A percentile compares a stretch with the other conserved stretches of the same genome.
Conservation (phyloP, 306 rosid species). For the Fagus sylvatica region DNA sequence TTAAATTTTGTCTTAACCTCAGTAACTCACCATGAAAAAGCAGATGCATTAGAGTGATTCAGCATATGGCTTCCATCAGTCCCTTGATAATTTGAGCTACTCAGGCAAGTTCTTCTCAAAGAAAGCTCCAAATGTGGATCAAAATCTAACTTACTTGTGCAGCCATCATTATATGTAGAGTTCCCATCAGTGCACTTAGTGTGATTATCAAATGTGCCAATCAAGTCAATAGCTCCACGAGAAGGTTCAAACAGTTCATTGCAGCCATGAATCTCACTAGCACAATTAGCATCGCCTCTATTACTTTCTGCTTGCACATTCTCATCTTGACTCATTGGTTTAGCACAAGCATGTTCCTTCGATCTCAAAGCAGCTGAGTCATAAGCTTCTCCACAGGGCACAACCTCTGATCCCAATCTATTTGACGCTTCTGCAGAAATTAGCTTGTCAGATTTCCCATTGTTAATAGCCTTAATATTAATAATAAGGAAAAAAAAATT, state of each 20-base stretch:
- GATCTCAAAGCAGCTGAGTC: conserved; percentile 26
- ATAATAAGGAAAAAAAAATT: too few relatives aligned
- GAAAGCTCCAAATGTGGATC: conserved; percentile 61
- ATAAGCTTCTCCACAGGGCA: conserved; percentile 32
- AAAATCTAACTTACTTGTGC: conserved; percentile 33
- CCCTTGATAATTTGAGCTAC: conserved; percentile 34
- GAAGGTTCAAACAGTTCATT: conserved; percentile 34
- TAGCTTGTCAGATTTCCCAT: too few relatives aligned
- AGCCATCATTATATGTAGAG: conserved; percentile 30
- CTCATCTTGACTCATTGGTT: conserved; percentile 31
- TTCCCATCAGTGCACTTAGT: conserved; percentile 33
- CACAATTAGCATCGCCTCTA: conserved; percentile 31
- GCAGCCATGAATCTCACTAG: conserved; percentile 31
- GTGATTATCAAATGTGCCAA: conserved; percentile 50
- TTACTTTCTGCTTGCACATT: conserved; percentile 28
- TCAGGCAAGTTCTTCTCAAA: conserved; percentile 39
- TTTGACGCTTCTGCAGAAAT: conserved; percentile 27
- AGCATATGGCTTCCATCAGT: conserved; percentile 44
- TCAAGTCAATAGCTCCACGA: conserved; percentile 63
- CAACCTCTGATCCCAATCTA: conserved; percentile 36
- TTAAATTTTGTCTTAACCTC: not conserved
- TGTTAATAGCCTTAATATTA: too few relatives aligned
- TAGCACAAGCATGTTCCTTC: conserved; percentile 29
- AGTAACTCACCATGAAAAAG: conserved; percentile 65
- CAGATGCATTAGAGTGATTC: conserved; percentile 63